Conservation (phyloP, 106 monocot genomes). For the Dendrobium officinale region DNA sequence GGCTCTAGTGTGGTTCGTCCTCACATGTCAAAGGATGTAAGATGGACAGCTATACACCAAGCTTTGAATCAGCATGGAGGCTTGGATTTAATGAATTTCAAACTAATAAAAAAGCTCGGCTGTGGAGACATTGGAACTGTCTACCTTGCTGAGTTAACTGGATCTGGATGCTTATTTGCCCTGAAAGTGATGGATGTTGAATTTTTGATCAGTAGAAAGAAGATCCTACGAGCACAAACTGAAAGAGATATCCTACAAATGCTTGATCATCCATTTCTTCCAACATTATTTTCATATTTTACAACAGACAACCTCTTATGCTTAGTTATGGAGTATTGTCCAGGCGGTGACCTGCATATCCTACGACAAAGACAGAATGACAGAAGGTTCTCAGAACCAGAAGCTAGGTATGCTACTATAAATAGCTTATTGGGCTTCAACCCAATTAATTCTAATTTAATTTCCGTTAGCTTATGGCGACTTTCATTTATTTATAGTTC, state of each 20-base stretch:
- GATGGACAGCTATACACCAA: conserved; percentile 39
- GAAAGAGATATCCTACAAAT: conserved; percentile 88
- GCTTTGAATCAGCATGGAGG: conserved; percentile 47
- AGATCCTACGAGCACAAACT: conserved; percentile 71
- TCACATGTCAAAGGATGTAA: conserved; percentile 15
- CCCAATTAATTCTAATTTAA: neutral
- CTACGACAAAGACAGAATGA: conserved; percentile 70
- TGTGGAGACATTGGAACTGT: conserved; percentile 93
- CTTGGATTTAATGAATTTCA: conserved; percentile 68
- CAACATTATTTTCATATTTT: conserved; percentile 65
- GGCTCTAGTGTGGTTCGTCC: conserved; percentile 15
- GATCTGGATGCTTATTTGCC: conserved; percentile 64
- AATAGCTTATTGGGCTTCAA: neutral
- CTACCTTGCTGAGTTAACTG: conserved; percentile 77
- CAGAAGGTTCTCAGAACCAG: conserved; percentile 62
- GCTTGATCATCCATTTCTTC: conserved; percentile 90
- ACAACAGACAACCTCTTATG: conserved; percentile 80
- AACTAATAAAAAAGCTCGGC: conserved; percentile 70
- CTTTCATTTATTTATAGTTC: neutral
- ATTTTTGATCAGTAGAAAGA: conserved; percentile 70
- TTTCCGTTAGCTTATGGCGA: neutral
- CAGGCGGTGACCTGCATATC: conserved; percentile 85
- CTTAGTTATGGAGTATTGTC: conserved; percentile 89
- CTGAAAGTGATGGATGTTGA: conserved; percentile 90
- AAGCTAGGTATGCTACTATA: conserved; percentile 53